phyloP scores from a whole-genome alignment of 768 basidiomycete genomes.

The Boletus sp. region DNA sequence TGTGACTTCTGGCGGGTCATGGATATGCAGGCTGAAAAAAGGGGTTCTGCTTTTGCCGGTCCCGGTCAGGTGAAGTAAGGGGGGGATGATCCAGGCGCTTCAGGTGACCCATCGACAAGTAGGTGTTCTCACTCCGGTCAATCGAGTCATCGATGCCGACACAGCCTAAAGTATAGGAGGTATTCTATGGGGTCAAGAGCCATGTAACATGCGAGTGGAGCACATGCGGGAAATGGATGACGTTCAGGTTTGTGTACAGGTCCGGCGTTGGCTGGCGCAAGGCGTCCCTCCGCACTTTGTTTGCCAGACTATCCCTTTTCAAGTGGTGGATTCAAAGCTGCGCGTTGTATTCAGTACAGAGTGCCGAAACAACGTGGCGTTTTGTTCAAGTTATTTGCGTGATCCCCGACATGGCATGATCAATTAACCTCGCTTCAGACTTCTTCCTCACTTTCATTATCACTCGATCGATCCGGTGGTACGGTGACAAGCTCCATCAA shows the following conservation, averaged over 20 bases:
- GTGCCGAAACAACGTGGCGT: background rate
- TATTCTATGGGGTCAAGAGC: background rate
- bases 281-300: background rate
- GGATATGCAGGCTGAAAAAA: constrained; percentile 65
- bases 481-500: background rate
- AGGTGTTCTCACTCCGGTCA: background rate
- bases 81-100: background rate
- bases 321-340: background rate
- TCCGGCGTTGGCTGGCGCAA: background rate
- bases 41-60: constrained; percentile 47
- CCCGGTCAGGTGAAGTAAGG: background rate
- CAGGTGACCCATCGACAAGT: background rate
- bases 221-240: background rate
- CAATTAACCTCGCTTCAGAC: constrained; percentile 12
- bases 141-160: background rate
- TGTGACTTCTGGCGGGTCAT: constrained; percentile 74
- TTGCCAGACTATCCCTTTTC: background rate
- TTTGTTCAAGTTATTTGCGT: constrained; percentile 1
- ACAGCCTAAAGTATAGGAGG: background rate
- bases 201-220: background rate
- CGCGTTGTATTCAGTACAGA: background rate
- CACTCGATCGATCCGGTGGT: background rate
- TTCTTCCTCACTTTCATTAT: background rate
- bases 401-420: background rate
- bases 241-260: no score